phyloP scores from a whole-genome alignment of 2,329 filamentous ascomycete species.

The Trichoderma lentiforme region DNA sequence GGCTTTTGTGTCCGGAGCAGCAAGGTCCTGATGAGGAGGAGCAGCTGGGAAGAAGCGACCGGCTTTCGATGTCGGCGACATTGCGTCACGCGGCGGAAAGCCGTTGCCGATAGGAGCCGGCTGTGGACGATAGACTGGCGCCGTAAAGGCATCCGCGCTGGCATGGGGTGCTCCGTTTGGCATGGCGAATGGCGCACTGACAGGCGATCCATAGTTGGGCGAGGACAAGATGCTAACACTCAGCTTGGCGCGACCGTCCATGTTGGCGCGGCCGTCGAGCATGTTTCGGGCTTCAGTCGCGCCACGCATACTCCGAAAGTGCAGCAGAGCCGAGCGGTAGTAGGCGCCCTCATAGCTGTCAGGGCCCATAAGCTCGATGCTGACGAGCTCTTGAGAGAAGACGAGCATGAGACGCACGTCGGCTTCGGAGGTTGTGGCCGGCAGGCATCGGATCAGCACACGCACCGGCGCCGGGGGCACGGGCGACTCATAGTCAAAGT shows the following conservation, averaged over 20 bases:
- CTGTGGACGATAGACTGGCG: constrained; percentile 47
- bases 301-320: constrained; percentile 50
- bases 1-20: constrained; percentile 42
- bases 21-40: constrained; percentile 55
- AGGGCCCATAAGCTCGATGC: constrained; percentile 48
- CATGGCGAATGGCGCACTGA: neutral
- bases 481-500: constrained; percentile 31
- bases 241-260: constrained; percentile 52
- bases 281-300: constrained; percentile 56
- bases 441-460: constrained; percentile 54
- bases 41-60: constrained; percentile 38
- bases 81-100: constrained; percentile 42
- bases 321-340: constrained; percentile 51
- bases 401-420: constrained; percentile 55
- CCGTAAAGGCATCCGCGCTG: constrained; percentile 61
- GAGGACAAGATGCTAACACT: constrained; percentile 56
- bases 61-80: constrained; percentile 55
- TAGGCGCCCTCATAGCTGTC: constrained; percentile 49
- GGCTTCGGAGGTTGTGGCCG: constrained; percentile 52
- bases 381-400: constrained; percentile 54
- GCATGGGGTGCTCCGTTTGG: constrained; percentile 36
- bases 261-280: constrained; percentile 49
- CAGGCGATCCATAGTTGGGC: constrained; percentile 24
- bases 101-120: constrained; percentile 62
- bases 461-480: constrained; percentile 36